Percentiles rank a stretch among this genome's conserved stretches.
Conservation (phyloP, 2,329 filamentous ascomycete genomes). For the Colletotrichum filicis region DNA sequence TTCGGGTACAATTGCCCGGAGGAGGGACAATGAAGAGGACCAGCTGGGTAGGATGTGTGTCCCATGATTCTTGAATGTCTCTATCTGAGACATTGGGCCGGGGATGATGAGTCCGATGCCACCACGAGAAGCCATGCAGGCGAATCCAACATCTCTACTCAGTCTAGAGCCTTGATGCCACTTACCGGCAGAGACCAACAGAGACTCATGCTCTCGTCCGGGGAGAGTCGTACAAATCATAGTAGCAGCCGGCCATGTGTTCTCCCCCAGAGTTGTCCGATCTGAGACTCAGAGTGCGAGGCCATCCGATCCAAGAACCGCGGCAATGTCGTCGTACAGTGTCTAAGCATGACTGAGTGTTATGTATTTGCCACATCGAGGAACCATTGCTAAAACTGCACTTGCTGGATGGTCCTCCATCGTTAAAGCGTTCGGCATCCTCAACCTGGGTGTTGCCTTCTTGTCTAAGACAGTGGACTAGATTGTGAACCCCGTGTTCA, state of each 20-base stretch:
- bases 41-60: not conserved
- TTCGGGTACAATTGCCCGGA: not conserved
- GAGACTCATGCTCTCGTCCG: not conserved
- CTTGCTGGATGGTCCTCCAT: not conserved
- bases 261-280: not conserved
- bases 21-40: not conserved
- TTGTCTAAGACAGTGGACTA: conserved; percentile 6
- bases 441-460: not conserved
- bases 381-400: not conserved
- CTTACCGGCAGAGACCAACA: not conserved
- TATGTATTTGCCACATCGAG: no score
- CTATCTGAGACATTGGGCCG: no score
- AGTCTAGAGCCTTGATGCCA: not conserved
- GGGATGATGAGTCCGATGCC: not conserved
- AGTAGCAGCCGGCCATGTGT: not conserved
- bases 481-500: not conserved
- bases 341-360: not conserved
- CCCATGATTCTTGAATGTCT: not conserved
- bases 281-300: not conserved
- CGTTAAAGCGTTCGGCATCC: not conserved
- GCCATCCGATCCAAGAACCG: not conserved
- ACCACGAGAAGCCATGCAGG: not conserved
- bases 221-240: not conserved
- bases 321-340: not conserved
- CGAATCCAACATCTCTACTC: not conserved